A percentile compares a stretch with the other conserved stretches of the same genome.
Conservation (phyloP, 306 rosid genomes). For the Glycine latifolia region DNA sequence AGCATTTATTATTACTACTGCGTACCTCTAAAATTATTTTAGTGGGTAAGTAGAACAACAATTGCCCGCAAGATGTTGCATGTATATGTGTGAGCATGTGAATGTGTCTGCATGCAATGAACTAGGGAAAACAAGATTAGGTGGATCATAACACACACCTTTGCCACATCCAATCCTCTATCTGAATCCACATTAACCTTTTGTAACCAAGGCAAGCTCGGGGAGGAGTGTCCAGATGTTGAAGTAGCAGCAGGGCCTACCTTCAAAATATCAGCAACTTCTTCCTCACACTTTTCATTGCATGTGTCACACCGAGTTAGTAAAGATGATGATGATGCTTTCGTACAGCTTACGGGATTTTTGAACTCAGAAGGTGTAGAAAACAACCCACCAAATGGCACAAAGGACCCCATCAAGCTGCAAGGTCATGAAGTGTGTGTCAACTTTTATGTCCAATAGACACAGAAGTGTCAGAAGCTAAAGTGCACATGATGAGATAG, state of each 20-base stretch:
- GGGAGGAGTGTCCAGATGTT: conserved; percentile 54
- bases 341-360: conserved; percentile 54
- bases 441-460: conserved; percentile 62
- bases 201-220: conserved; percentile 68
- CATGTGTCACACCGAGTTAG: conserved; percentile 66
- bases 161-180: conserved; percentile 63
- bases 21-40: conserved; percentile 43
- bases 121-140: conserved; percentile 44
- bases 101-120: conserved; percentile 47
- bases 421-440: conserved; percentile 61
- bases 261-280: conserved; percentile 68
- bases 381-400: conserved; percentile 94
- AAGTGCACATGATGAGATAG: conserved; percentile 41
- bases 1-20: conserved; percentile 16
- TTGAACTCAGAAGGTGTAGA: conserved; percentile 66
- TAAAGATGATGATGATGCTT: conserved; percentile 35
- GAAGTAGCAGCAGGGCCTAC: conserved; percentile 53
- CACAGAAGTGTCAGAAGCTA: conserved; percentile 58
- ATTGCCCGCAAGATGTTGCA: conserved; percentile 43
- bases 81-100: conserved; percentile 45
- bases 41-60: conserved; percentile 43
- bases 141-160: conserved; percentile 72
- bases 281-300: conserved; percentile 82
- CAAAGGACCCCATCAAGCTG: conserved; percentile 98
- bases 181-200: conserved; percentile 57